Evolutionary conservation across 441 rosid genomes (phyloP).

Genomic region (Hypseocharis bilobata): DNA sequence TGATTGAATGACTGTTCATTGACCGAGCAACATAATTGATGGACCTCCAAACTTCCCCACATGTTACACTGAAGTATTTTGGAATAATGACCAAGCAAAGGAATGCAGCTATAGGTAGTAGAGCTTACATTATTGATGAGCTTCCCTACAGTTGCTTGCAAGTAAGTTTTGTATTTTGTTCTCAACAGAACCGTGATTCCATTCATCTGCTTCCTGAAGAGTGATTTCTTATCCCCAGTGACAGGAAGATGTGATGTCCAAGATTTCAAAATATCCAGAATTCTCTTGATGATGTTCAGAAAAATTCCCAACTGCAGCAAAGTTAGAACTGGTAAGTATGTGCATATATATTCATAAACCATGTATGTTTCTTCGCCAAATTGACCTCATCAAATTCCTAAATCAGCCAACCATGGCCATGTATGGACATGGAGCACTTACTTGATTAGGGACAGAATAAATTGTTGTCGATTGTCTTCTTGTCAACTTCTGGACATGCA

Average conservation of each 20-base stretch:
- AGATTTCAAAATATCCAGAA: conserved; percentile 68
- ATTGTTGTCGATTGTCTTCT: conserved; percentile 70
- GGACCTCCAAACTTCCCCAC: too few relatives aligned
- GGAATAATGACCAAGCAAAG: too few relatives aligned
- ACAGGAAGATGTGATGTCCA: conserved; percentile 84
- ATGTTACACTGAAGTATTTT: too few relatives aligned
- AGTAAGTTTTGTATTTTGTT: conserved; percentile 81
- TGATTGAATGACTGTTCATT: too few relatives aligned
- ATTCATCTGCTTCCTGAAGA: conserved; percentile 86
- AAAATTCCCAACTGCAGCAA: conserved; percentile 69
- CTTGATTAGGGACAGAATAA: conserved; percentile 75
- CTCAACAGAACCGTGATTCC: conserved; percentile 75
- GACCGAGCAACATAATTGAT: too few relatives aligned
- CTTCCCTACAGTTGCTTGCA: conserved; percentile 83
- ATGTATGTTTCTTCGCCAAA: not conserved
- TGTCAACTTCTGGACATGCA: conserved; percentile 91
- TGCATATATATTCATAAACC: too few relatives aligned
- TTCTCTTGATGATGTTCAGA: conserved; percentile 78
- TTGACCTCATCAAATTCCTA: not conserved
- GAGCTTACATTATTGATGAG: conserved; percentile 69
- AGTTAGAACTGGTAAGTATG: conserved; percentile 16
- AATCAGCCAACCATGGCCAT: not conserved
- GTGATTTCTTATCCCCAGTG: conserved; percentile 56
- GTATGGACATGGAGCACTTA: conserved; percentile 25
- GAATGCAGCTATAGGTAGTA: not conserved